Evolutionary conservation across 2,329 filamentous ascomycete genomes (phyloP).

Genomic region (Trichoderma pleuroti): DNA sequence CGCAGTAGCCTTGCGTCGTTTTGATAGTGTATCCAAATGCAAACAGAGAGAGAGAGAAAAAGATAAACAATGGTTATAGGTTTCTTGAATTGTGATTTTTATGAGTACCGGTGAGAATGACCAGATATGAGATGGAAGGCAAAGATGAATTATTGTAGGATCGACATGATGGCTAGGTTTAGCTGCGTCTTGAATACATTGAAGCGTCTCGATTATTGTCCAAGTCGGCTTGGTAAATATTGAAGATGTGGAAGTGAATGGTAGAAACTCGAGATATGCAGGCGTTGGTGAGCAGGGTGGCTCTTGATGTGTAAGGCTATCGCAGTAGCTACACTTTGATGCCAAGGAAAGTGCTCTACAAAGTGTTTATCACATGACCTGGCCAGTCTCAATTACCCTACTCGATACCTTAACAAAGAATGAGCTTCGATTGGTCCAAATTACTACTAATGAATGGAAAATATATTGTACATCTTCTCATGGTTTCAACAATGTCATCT

Average conservation of each 20-base stretch:
- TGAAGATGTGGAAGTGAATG: background rate
- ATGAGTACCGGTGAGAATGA: background rate
- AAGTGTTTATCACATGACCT: background rate
- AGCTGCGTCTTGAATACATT: background rate
- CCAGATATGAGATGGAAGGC: background rate
- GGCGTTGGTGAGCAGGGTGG: background rate
- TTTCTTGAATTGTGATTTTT: background rate
- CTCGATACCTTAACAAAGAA: background rate
- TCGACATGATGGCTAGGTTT: background rate
- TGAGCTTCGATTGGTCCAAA: background rate
- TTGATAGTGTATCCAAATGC: too few relatives aligned
- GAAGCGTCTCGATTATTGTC: background rate
- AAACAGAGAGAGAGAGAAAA: too few relatives aligned
- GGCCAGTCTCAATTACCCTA: accelerated
- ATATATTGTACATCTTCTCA: background rate
- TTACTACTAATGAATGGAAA: background rate
- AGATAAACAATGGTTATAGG: background rate
- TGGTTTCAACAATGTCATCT: background rate
- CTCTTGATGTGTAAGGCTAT: background rate
- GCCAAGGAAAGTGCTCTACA: background rate
- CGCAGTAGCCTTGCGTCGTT: background rate
- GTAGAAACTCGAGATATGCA: background rate
- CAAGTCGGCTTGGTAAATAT: background rate
- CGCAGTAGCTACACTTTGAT: background rate
- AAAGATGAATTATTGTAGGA: background rate